These are phyloP conservation scores for Solanum verrucosum DNA, from an alignment of 257 asterid species.

Conservation along the genomic window DNA sequence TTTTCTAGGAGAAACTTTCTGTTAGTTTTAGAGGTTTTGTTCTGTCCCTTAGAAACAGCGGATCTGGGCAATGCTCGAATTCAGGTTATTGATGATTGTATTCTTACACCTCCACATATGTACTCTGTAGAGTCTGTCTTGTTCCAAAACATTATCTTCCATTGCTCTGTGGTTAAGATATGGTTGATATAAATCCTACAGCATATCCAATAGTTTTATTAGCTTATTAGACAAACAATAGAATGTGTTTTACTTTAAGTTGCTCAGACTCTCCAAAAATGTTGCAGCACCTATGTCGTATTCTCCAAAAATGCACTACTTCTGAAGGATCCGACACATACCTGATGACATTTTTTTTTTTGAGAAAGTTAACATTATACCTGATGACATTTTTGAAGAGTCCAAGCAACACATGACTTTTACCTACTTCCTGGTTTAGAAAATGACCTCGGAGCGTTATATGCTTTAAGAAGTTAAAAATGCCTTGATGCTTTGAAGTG, in stretches of 20 bases:
- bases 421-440: neutral
- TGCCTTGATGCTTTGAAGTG: neutral
- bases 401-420: neutral
- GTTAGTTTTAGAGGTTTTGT: neutral
- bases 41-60: neutral
- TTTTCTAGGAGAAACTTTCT: neutral
- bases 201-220: neutral
- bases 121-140: neutral
- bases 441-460: neutral
- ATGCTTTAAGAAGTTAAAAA: neutral
- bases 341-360: neutral
- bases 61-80: neutral
- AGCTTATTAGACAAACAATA: neutral
- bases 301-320: neutral
- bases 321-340: neutral
- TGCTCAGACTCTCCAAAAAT: neutral
- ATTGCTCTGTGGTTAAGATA: neutral
- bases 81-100: neutral
- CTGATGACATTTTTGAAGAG: neutral
- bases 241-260: neutral
- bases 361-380: too few relatives aligned
- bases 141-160: neutral
- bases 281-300: neutral
- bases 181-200: neutral
- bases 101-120: neutral